Conservation (phyloP, 768 basidiomycete genomes). For the Amanita muscaria region DNA sequence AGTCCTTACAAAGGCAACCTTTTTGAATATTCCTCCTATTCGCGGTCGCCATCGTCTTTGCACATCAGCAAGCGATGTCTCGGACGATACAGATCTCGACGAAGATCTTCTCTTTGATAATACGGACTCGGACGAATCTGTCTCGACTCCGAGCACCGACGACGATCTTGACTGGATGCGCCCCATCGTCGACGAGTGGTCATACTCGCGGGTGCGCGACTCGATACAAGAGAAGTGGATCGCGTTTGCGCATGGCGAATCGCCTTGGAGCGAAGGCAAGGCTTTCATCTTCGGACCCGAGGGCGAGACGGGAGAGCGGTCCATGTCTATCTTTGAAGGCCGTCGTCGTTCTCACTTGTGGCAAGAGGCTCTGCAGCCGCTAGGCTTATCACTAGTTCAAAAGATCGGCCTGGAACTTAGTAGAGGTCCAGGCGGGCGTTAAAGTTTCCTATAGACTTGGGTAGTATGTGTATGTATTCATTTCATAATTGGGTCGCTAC, state of each 20-base stretch:
- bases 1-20: neutral
- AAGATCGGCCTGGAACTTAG: conserved; percentile 70
- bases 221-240: conserved; percentile 71
- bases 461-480: conserved; percentile 10
- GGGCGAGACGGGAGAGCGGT: conserved; percentile 72
- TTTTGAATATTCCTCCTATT: neutral
- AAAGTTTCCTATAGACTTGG: too few species aligned
- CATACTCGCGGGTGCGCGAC: conserved; percentile 59
- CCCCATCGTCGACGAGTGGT: conserved; percentile 55
- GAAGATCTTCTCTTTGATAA: conserved; percentile 4
- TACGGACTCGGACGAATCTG: conserved; percentile 12
- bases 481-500: neutral
- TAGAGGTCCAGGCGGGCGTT: too few species aligned
- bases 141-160: conserved; percentile 11
- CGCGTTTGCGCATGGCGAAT: conserved; percentile 63
- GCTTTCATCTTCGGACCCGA: conserved; percentile 78
- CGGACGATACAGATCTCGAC: neutral
- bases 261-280: conserved; percentile 61
- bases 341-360: conserved; percentile 51
- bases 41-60: neutral
- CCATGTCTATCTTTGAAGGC: conserved; percentile 53
- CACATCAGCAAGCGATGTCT: neutral
- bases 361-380: conserved; percentile 58
- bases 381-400: conserved; percentile 58
- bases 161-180: conserved; percentile 40